Conservation (phyloP, 139 green algal genomes). For the Picochlorum sp. region DNA sequence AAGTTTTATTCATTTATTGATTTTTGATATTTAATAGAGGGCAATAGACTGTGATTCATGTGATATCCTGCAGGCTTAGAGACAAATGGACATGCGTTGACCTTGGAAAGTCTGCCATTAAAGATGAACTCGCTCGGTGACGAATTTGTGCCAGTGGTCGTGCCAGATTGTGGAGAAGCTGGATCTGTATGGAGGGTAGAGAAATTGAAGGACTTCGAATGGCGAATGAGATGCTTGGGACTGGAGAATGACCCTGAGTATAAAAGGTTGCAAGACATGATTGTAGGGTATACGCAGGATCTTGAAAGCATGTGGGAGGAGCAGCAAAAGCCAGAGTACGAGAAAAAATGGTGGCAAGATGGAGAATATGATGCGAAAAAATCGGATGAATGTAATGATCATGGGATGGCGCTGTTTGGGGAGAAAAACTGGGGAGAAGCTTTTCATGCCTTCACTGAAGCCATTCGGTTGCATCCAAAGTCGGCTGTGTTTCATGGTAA, state of each 20-base stretch:
- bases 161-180: constrained; percentile 12
- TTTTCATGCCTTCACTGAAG: constrained; percentile 44
- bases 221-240: constrained; percentile 5
- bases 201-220: constrained; percentile 14
- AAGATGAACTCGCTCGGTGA: too few species aligned
- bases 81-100: too few species aligned
- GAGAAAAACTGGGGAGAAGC: constrained; percentile 15
- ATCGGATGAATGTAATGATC: constrained; percentile 31
- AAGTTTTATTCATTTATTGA: too few species aligned
- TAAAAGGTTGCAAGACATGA: neutral
- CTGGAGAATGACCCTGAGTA: constrained; percentile 8
- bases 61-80: too few species aligned
- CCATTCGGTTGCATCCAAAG: constrained; percentile 33
- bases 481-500: constrained; percentile 39
- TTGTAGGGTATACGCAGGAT: constrained; percentile 2
- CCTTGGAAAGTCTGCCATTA: too few species aligned
- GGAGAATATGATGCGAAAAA: constrained; percentile 26
- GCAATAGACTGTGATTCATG: too few species aligned
- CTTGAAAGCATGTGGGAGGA: constrained; percentile 12
- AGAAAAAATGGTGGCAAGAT: constrained; percentile 32
- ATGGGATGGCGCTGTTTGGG: constrained; percentile 4
- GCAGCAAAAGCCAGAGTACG: constrained; percentile 12
- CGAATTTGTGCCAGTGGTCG: neutral
- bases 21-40: too few species aligned
- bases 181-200: constrained; percentile 17